Conservation (phyloP, 2,329 filamentous ascomycete species). For the Ramularia endophylla region DNA sequence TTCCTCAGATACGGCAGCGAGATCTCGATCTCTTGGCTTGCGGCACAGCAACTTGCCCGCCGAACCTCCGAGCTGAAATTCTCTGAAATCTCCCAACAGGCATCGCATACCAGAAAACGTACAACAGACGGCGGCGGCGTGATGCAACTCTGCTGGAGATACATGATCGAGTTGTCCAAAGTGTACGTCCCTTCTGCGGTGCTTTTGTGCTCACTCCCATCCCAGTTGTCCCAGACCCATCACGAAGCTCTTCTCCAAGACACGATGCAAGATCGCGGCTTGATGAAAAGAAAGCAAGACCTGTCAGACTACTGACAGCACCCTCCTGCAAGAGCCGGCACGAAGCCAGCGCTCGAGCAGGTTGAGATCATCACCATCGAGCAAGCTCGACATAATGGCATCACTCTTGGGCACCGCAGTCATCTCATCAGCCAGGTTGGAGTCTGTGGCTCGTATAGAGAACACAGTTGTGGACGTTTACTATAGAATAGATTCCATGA, state of each 20-base stretch:
- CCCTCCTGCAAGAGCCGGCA: constrained; percentile 28
- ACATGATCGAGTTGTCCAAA: too few species aligned
- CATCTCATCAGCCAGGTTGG: constrained; percentile 31
- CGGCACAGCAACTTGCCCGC: too few species aligned
- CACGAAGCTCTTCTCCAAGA: constrained; percentile 18
- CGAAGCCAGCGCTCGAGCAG: constrained; percentile 28
- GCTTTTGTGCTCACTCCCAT: too few species aligned
- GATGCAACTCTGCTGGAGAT: too few species aligned
- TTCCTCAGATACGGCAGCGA: too few species aligned
- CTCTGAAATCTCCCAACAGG: too few species aligned
- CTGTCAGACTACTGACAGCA: constrained; percentile 31
- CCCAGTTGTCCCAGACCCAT: too few species aligned
- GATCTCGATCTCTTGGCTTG: too few species aligned
- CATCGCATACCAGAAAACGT: too few species aligned
- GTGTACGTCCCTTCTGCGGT: too few species aligned
- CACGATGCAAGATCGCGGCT: constrained; percentile 17
- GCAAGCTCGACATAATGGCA: constrained; percentile 23
- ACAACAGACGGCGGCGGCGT: too few species aligned
- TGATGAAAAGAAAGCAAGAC: constrained; percentile 27
- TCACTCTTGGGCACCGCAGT: constrained; percentile 32
- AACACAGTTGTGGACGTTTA: constrained; percentile 89
- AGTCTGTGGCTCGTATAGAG: constrained; percentile 70
- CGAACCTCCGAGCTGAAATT: too few species aligned
- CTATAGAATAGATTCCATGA: constrained; percentile 95
- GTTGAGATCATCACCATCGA: constrained; percentile 32